These are phyloP conservation scores for Aureobasidium sp. DNA, from an alignment of 2,329 filamentous ascomycete genomes.

Conservation along the genomic window DNA sequence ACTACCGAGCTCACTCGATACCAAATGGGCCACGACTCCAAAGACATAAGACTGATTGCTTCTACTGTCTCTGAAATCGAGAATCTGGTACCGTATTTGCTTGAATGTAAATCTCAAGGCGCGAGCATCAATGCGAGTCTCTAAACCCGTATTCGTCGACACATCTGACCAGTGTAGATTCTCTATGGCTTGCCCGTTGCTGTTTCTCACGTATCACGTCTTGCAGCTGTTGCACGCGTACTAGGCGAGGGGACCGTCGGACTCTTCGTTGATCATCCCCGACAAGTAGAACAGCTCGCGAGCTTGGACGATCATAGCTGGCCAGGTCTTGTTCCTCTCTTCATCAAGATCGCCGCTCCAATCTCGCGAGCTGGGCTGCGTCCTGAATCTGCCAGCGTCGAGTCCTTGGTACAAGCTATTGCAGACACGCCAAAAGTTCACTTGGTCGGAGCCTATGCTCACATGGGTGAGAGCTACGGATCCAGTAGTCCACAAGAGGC, in stretches of 20 bases:
- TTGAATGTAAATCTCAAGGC: constrained; percentile 49
- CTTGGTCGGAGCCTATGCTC: constrained; percentile 63
- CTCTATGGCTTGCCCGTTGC: constrained; percentile 67
- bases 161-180: constrained; percentile 36
- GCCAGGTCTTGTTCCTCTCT: constrained; percentile 47
- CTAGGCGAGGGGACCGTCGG: constrained; percentile 53
- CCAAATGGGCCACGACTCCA: constrained; percentile 56
- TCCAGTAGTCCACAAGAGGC: constrained; percentile 50
- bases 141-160: background rate
- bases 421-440: constrained; percentile 35
- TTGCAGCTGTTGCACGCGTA: constrained; percentile 49
- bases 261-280: constrained; percentile 63
- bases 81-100: constrained; percentile 53
- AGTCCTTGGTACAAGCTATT: constrained; percentile 43
- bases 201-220: constrained; percentile 52
- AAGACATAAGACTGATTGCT: constrained; percentile 56
- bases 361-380: constrained; percentile 62
- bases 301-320: constrained; percentile 31
- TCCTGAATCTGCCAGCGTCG: constrained; percentile 42
- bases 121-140: constrained; percentile 52
- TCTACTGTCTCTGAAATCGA: constrained; percentile 73
- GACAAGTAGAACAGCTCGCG: constrained; percentile 49
- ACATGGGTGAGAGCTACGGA: constrained; percentile 66
- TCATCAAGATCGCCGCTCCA: constrained; percentile 70
- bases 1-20: constrained; percentile 59